phyloP scores from a whole-genome alignment of 257 asterid species.

The Solanum peruvianum region DNA sequence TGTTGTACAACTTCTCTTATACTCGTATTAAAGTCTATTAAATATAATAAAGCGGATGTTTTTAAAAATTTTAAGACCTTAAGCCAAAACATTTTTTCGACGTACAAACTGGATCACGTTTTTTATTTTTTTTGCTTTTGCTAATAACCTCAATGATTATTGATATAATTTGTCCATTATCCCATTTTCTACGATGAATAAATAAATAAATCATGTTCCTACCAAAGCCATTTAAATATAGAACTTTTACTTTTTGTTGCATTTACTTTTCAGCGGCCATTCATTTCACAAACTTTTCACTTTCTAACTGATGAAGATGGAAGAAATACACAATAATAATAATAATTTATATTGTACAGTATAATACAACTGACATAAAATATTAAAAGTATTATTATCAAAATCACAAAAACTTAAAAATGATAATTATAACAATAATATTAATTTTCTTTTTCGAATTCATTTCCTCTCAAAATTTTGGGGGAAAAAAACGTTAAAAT shows the following conservation, averaged over 20 bases:
- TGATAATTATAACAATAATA: no score
- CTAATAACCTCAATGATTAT: neutral
- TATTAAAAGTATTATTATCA: neutral
- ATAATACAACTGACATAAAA: neutral
- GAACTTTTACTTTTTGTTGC: neutral
- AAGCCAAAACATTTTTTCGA: no score
- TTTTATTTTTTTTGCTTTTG: neutral
- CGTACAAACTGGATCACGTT: neutral
- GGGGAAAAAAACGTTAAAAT: neutral
- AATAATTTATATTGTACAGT: neutral
- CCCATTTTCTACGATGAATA: neutral
- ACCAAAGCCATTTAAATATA: neutral
- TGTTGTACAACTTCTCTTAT: no score
- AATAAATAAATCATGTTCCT: neutral
- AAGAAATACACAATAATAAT: neutral
- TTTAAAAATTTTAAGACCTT: no score
- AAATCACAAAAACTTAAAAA: neutral
- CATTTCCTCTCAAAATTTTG: neutral
- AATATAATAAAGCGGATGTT: no score
- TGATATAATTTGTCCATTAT: neutral
- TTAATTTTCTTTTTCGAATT: neutral
- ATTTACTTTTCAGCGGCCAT: neutral
- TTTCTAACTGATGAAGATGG: neutral
- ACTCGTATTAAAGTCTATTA: no score
- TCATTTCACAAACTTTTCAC: neutral